A percentile compares a stretch with the other conserved stretches of the same genome.
These are phyloP conservation scores for Diplodia mutila DNA, from an alignment of 2,329 filamentous ascomycete genomes.

Conservation along the genomic window DNA sequence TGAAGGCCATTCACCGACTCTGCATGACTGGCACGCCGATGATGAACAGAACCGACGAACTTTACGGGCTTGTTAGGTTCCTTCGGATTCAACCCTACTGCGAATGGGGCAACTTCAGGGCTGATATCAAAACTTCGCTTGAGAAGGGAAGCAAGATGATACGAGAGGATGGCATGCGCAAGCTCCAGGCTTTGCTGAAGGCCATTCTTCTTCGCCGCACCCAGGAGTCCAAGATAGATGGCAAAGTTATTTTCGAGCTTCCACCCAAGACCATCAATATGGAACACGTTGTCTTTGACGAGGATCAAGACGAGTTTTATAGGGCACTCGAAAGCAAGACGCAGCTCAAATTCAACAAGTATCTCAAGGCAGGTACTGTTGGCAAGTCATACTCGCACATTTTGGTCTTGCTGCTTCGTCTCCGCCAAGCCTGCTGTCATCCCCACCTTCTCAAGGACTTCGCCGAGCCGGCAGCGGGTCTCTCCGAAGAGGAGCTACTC, in stretches of 20 bases:
- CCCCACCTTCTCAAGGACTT: conserved; percentile 72
- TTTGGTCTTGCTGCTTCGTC: conserved; percentile 74
- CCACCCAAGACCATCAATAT: conserved; percentile 67
- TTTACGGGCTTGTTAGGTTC: conserved; percentile 78
- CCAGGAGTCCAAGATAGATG: conserved; percentile 78
- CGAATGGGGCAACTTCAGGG: conserved; percentile 64
- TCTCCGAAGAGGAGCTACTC: conserved; percentile 57
- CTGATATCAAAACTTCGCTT: conserved; percentile 49
- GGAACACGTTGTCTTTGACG: conserved; percentile 66
- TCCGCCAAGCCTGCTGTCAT: conserved; percentile 82
- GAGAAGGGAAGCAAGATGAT: conserved; percentile 30
- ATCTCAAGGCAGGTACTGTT: conserved; percentile 69
- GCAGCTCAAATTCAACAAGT: conserved; percentile 75
- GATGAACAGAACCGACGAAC: conserved; percentile 82
- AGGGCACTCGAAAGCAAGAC: conserved; percentile 67
- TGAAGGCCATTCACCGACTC: conserved; percentile 68
- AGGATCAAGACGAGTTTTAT: conserved; percentile 70
- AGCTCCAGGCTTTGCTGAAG: conserved; percentile 75
- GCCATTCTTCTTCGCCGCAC: conserved; percentile 81
- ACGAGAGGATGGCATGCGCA: conserved; percentile 61
- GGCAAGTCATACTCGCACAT: conserved; percentile 78
- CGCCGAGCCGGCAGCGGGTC: conserved; percentile 12
- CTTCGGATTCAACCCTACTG: conserved; percentile 76
- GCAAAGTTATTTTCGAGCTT: conserved; percentile 72
- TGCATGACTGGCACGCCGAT: conserved; percentile 83